Conservation (phyloP, 2,329 filamentous ascomycete genomes). For the Aspergillus costaricaensis region DNA sequence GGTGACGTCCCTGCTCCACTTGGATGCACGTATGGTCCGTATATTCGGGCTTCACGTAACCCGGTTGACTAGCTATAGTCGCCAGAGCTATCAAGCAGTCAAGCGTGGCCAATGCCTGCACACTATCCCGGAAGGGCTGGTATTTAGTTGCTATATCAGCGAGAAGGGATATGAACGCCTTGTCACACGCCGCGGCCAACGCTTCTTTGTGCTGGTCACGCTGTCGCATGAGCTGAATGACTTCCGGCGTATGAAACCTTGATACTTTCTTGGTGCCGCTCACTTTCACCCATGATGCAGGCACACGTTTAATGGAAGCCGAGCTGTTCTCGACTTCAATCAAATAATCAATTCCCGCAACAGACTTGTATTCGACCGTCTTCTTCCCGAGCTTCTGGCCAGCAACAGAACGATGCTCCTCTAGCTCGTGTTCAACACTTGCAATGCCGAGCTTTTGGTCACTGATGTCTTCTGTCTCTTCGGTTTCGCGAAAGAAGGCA, state of each 20-base stretch:
- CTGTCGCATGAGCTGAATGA: constrained; percentile 78
- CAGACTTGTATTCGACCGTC: constrained; percentile 75
- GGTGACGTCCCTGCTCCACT: constrained; percentile 77
- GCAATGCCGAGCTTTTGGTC: constrained; percentile 88
- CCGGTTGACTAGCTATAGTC: constrained; percentile 78
- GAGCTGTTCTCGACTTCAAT: constrained; percentile 81
- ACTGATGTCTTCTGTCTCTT: constrained; percentile 85
- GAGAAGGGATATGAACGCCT: constrained; percentile 73
- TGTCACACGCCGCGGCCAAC: constrained; percentile 86
- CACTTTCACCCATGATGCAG: constrained; percentile 92
- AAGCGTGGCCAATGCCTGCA: constrained; percentile 80
- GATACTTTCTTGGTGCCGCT: constrained; percentile 90
- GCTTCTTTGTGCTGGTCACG: constrained; percentile 94
- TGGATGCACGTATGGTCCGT: constrained; percentile 67
- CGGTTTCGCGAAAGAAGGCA: constrained; percentile 81
- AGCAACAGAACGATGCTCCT: constrained; percentile 71
- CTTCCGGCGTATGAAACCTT: constrained; percentile 91
- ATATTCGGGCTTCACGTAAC: constrained; percentile 78
- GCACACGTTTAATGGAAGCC: constrained; percentile 76
- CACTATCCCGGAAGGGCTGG: constrained; percentile 82
- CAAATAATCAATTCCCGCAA: constrained; percentile 89
- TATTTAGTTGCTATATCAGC: constrained; percentile 78
- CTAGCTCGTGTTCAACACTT: constrained; percentile 85
- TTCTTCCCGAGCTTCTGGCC: constrained; percentile 72
- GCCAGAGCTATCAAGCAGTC: constrained; percentile 89